Evolutionary conservation across 805 yeast species (phyloP), one percentile per base, ranked within the genome.

Genomic region (Barnettozyma vustinii): DNA sequence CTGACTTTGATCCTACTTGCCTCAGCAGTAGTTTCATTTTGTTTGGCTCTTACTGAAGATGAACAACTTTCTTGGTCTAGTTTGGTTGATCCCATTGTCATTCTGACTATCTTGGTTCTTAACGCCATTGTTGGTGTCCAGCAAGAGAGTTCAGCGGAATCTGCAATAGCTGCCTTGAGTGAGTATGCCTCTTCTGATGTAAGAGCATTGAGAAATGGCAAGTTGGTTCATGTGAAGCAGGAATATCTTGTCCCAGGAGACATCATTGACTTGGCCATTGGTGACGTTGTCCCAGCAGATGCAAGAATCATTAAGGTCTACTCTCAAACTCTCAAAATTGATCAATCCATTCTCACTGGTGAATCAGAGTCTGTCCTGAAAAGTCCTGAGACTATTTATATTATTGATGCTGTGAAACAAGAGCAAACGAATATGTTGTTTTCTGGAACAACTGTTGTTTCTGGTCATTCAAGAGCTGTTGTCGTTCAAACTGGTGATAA

Each of bases 61-160:
- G 47, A 39, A 9, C 60, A 62, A 27, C 59, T 66, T 18, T 60
- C 68, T 9, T 61, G 63, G 62, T 48, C 64, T 12, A 60, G 64
- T 16, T 56, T 67, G 52, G 62, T 67, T 15, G 71, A 67, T 45
- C 71, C 69, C 12, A 55, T 65, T 10, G 80, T 76, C 13, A 76
- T 76, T 56, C 72, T 69, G 7, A 63, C 68, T 40, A 78, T 76
- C 37, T 70, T 76, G 5, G 59, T 68, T 5, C 63, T 76, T 33
- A 76, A 76, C 51, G 74, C 78, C 32, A 57, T 67, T 9, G 77
- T 76, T 18, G 80, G 80, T 16, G 77, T 75, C 36, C 66, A 74
- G 35, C 80, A 76, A 56, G 80, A 76, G 56, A 61, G 69, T 18
- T 70, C 74, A 43, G 80, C 80, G 10, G 80, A 76, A 54, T 65